These are phyloP conservation scores for Pseudogymnoascus sp. DNA, from an alignment of 2,329 filamentous ascomycete species.

Conservation along the genomic window DNA sequence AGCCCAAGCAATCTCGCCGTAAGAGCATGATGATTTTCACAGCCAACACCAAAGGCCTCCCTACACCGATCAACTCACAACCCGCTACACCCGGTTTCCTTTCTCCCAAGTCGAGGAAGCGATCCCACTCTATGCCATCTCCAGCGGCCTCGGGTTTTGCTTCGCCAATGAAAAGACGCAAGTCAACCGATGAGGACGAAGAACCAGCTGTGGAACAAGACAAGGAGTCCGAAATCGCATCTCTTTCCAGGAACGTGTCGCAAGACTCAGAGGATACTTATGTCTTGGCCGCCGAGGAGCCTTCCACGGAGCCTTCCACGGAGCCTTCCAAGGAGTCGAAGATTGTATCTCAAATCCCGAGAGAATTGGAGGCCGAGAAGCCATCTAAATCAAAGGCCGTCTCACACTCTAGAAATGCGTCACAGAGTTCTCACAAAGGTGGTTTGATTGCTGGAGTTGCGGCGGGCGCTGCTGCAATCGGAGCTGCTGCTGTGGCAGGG, in stretches of 20 bases:
- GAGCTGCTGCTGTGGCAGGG: constrained; percentile 18
- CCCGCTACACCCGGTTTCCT: constrained; percentile 17
- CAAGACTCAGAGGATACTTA: background rate
- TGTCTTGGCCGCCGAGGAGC: background rate
- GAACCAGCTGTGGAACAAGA: background rate
- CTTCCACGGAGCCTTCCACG: background rate
- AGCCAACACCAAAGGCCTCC: constrained; percentile 14
- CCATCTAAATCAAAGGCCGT: background rate
- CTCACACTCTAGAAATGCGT: background rate
- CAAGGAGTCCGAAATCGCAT: background rate
- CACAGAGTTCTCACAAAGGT: background rate
- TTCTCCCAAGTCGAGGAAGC: constrained; percentile 18
- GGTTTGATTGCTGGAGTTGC: constrained; percentile 14
- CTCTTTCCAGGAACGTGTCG: constrained; percentile 9
- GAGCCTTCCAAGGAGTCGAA: background rate
- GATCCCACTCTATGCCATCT: constrained; percentile 25
- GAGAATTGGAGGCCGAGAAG: background rate
- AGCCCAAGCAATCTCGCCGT: constrained; percentile 32
- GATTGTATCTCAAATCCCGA: background rate
- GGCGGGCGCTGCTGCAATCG: constrained; percentile 16
- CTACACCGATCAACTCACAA: constrained; percentile 23
- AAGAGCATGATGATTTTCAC: constrained; percentile 35
- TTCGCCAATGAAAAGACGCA: constrained; percentile 16
- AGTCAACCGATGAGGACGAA: constrained; percentile 8
- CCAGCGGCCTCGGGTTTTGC: constrained; percentile 17